These are phyloP conservation scores for Jackrogersella minutella DNA, from an alignment of 495 filamentous ascomycete species.

Conservation along the genomic window DNA sequence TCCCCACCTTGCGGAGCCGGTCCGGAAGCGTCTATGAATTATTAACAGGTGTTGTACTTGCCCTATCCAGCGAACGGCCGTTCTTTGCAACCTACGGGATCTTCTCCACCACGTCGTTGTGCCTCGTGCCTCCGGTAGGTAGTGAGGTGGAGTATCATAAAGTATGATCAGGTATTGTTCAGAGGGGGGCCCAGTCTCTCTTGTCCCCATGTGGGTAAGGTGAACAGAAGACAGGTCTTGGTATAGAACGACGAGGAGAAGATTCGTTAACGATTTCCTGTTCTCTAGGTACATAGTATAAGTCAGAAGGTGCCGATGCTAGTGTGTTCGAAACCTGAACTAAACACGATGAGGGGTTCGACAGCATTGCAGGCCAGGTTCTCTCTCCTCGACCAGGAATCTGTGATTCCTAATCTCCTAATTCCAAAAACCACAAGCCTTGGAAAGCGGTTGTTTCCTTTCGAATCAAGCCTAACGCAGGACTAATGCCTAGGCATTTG, in stretches of 20 bases:
- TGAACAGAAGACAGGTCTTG: not conserved
- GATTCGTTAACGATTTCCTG: no score
- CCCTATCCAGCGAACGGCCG: no score
- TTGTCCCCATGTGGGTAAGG: constrained; percentile 3
- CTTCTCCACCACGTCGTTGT: constrained; percentile 6
- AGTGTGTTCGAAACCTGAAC: not conserved
- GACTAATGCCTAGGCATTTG: constrained; percentile 3
- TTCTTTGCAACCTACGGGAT: not conserved
- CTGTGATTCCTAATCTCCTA: not conserved
- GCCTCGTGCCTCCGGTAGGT: constrained; percentile 1
- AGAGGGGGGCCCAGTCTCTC: not conserved
- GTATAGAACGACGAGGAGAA: not conserved
- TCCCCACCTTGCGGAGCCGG: constrained; percentile 14
- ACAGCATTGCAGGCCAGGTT: not conserved
- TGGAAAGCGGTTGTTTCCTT: no score
- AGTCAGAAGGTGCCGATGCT: not conserved
- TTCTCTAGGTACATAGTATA: no score
- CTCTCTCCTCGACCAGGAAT: no score
- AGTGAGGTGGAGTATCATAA: not conserved
- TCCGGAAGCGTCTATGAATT: constrained; percentile 2
- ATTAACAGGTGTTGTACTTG: no score
- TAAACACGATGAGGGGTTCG: not conserved
- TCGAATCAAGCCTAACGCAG: not conserved
- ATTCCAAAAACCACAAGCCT: no score
- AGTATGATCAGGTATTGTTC: no score